Evolutionary conservation across 2,329 filamentous ascomycete species (phyloP), one percentile per base, ranked within the genome.

Genomic region (Colletotrichum neosansevieriae): DNA sequence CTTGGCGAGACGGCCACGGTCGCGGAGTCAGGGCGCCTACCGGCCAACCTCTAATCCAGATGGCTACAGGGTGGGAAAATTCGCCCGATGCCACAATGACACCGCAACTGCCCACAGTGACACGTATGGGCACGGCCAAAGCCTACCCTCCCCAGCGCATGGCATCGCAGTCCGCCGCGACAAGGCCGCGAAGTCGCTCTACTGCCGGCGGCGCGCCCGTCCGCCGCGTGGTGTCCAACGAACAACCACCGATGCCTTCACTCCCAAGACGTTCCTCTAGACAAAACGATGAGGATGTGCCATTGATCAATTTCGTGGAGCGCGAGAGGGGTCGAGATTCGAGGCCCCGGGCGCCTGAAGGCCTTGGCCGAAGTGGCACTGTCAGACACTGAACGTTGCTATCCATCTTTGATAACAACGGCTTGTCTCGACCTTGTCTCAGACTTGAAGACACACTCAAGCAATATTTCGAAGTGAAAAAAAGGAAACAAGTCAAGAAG

Each of bases 1-100:
- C 85, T 74, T 78, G 81, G 60, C 82, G 81, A 53, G 85, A 86
- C 56, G 82, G 84, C 15, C 85, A 84, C 67, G 88, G 87, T 4
- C 80, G 79, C 50, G 83, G 82, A 19, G 77, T 84, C n/a, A 79
- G 77, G 12, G 78, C 78, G 4, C 77, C 80, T 0, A 72, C 75
- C 2, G 81, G 81, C 17, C 78, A 80, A 11, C 83, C 82, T 10
- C 78, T 87, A 0, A 82, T 87, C 53, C 83, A 85, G 58, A 79
- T 82, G 58, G 84, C 83, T 11, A 80, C 59, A 73, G 78, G 67
- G 15, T 59, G 62, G 66, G 66, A 69, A 7, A 56, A 45, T 15
- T 47, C 51, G 40, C 66, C 66, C 17, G 66, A 69, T 13, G 40
- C 54, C n/a, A 7, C n/a, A 10, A 47, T 69, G 40, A 21, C 47